phyloP scores from a whole-genome alignment of 208 protist species.

The Trypanosoma mega region DNA sequence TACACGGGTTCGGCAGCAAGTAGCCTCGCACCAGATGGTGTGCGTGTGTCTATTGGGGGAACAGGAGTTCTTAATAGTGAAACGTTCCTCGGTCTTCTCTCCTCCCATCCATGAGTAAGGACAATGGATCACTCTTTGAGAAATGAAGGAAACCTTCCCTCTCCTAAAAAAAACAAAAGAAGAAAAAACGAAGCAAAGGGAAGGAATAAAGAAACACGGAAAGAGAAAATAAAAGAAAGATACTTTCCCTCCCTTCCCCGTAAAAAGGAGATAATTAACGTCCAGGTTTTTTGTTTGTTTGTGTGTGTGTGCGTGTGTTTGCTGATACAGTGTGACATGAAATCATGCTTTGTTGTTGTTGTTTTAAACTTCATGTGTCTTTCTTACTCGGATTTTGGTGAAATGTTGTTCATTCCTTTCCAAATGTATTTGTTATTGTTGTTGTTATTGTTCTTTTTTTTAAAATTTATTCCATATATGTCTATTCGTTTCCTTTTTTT shows the following conservation, averaged over 20 bases:
- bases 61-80: slow-evolving; percentile 58
- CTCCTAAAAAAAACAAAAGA: not conserved
- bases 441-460: not conserved
- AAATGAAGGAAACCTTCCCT: not conserved
- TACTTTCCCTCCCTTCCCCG: not conserved
- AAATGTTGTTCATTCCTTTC: too few relatives aligned
- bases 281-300: not conserved
- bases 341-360: too few relatives aligned
- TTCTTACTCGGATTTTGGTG: too few relatives aligned
- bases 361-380: too few relatives aligned
- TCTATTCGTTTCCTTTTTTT: not conserved
- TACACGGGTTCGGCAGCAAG: slow-evolving; percentile 51
- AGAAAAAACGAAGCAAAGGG: not conserved
- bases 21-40: slow-evolving; percentile 30
- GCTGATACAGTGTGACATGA: too few relatives aligned
- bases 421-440: not conserved
- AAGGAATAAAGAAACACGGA: slow-evolving; percentile 4
- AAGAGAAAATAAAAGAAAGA: not conserved
- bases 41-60: slow-evolving; percentile 53
- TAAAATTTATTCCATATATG: not conserved
- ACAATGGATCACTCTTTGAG: not conserved
- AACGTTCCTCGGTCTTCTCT: slow-evolving; percentile 51
- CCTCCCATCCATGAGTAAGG: slow-evolving; percentile 14
- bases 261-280: too few relatives aligned
- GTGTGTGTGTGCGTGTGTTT: too few relatives aligned